Conservation (phyloP, 148 eudicot genomes). For the Linanthus parryae region DNA sequence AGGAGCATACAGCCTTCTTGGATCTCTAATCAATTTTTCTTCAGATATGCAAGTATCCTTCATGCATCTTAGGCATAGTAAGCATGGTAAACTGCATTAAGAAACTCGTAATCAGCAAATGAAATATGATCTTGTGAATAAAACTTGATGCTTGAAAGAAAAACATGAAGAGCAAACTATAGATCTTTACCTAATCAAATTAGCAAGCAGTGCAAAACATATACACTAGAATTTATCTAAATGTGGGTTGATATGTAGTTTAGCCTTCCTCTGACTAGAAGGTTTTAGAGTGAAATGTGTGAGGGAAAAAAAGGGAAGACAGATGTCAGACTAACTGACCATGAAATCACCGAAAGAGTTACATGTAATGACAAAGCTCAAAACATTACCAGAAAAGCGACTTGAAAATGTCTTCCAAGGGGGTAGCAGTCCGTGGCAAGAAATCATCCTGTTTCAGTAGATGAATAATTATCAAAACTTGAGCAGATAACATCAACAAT, state of each 20-base stretch:
- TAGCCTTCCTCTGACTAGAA: too few relatives aligned
- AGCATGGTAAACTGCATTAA: conserved; percentile 80
- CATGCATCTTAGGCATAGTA: conserved; percentile 83
- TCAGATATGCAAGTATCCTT: conserved; percentile 86
- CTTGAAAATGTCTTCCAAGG: conserved; percentile 94
- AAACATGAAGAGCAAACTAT: neutral
- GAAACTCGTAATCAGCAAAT: neutral
- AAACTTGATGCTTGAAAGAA: neutral
- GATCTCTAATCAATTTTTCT: conserved; percentile 78
- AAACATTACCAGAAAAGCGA: conserved; percentile 80
- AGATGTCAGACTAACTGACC: too few relatives aligned
- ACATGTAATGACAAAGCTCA: neutral
- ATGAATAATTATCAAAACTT: neutral
- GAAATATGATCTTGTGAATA: neutral
- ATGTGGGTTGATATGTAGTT: too few relatives aligned
- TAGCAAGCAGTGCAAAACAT: too few relatives aligned
- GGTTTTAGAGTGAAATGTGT: too few relatives aligned
- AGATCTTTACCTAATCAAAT: too few relatives aligned
- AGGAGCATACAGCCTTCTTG: conserved; percentile 93
- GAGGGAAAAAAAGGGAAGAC: too few relatives aligned
- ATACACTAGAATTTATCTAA: too few relatives aligned
- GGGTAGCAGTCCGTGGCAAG: conserved; percentile 98
- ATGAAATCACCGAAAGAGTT: too few relatives aligned
- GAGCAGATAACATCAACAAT: neutral
- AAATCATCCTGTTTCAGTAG: conserved; percentile 73